Percentiles rank a stretch among this genome's conserved stretches.
These are phyloP conservation scores for Nitzschia sp. DNA, from an alignment of 108 stramenopile genomes.

Conservation along the genomic window DNA sequence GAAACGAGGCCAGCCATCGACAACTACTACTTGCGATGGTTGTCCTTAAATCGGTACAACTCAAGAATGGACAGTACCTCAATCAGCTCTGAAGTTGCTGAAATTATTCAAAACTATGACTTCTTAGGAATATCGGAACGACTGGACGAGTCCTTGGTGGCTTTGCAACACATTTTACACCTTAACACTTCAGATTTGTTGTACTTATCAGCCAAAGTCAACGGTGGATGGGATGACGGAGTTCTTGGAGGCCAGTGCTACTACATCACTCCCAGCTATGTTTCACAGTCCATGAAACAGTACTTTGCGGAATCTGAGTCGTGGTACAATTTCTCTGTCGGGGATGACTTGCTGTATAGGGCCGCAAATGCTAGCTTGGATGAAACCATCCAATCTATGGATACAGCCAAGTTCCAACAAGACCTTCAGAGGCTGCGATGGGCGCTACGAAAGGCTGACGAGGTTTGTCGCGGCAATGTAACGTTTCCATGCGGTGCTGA, in stretches of 20 bases:
- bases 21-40: conserved; percentile 3
- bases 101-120: conserved; percentile 43
- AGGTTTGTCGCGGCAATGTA: conserved; percentile 2
- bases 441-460: not conserved
- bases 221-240: conserved; percentile 13
- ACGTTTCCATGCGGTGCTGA: conserved; percentile 26
- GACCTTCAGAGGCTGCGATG: conserved; percentile 13
- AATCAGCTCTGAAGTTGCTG: conserved; percentile 7
- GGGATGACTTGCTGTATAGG: conserved; percentile 25
- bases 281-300: conserved; percentile 3
- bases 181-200: conserved; percentile 8
- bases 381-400: conserved; percentile 31
- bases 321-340: conserved; percentile 22
- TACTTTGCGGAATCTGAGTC: conserved; percentile 8
- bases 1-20: conserved; percentile 5
- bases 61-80: not conserved
- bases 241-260: not conserved
- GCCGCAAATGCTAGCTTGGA: conserved; percentile 39
- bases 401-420: conserved; percentile 4
- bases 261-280: conserved; percentile 2
- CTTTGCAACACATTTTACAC: conserved; percentile 28
- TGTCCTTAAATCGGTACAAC: not conserved
- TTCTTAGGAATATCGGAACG: conserved; percentile 49
- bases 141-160: conserved; percentile 54
- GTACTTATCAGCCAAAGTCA: conserved; percentile 3